Conservation (phyloP, 106 monocot genomes). For the Apostasia shenzhenica region DNA sequence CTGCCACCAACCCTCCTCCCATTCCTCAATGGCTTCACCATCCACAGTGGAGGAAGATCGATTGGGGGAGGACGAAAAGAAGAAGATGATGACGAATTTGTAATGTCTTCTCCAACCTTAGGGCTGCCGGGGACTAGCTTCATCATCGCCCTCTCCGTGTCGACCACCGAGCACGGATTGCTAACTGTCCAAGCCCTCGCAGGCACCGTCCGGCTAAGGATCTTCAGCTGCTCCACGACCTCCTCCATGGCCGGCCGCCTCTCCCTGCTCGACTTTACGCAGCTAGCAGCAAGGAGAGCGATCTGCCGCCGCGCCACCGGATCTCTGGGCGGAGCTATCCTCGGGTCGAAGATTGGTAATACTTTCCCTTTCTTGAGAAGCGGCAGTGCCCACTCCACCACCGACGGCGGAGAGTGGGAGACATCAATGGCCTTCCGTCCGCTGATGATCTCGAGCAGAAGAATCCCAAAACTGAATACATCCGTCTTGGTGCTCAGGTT, state of each 20-base stretch:
- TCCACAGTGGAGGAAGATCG: conserved; percentile 12
- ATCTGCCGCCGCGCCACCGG: conserved; percentile 41
- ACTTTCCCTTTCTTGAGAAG: conserved; percentile 72
- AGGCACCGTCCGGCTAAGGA: conserved; percentile 29
- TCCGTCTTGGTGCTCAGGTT: conserved; percentile 86
- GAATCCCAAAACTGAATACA: conserved; percentile 97
- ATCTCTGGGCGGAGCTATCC: conserved; percentile 54
- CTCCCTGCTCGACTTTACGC: conserved; percentile 52
- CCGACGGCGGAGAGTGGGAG: conserved; percentile 74
- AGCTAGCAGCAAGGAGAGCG: conserved; percentile 59
- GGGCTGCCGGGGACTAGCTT: not conserved
- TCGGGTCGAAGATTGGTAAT: conserved; percentile 51
- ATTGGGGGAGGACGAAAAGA: not conserved
- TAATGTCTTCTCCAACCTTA: conserved; percentile 12
- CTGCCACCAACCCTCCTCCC: conserved; percentile 29
- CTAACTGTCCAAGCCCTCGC: conserved; percentile 53
- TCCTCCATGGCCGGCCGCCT: conserved; percentile 76
- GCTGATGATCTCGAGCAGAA: conserved; percentile 93
- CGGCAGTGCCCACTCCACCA: conserved; percentile 93
- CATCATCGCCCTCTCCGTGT: conserved; percentile 26
- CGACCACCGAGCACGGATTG: conserved; percentile 69
- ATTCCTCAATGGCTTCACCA: conserved; percentile 27
- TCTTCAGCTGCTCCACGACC: conserved; percentile 62
- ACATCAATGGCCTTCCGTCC: conserved; percentile 97
- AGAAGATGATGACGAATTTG: conserved; percentile 2